Evolutionary conservation across 2,329 filamentous ascomycete genomes (phyloP).

Genomic region (Calonectria naviculata): DNA sequence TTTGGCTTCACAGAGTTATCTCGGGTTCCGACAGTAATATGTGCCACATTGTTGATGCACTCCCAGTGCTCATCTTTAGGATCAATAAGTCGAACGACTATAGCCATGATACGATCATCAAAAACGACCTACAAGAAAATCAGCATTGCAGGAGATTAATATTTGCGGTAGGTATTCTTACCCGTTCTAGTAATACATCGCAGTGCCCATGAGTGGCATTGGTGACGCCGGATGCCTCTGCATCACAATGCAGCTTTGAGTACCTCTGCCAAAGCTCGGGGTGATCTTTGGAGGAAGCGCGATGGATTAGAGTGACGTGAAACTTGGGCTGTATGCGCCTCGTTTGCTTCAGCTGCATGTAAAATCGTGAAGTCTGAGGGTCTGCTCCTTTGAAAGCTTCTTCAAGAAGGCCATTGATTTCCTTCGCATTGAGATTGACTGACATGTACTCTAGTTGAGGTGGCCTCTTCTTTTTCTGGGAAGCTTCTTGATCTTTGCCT

Average conservation of each 20-base stretch:
- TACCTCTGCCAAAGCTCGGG: conserved; percentile 84
- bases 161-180: conserved; percentile 41
- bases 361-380: conserved; percentile 67
- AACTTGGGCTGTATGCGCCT: conserved; percentile 86
- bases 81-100: conserved; percentile 81
- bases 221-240: conserved; percentile 46
- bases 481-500: conserved; percentile 38
- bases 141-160: conserved; percentile 10
- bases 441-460: conserved; percentile 68
- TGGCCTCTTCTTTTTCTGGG: conserved; percentile 52
- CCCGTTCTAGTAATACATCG: conserved; percentile 71
- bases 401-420: conserved; percentile 69
- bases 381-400: conserved; percentile 71
- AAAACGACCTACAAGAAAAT: conserved; percentile 71
- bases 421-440: conserved; percentile 56
- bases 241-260: conserved; percentile 63
- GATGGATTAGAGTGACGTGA: conserved; percentile 94
- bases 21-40: conserved; percentile 90
- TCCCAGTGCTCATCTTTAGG: conserved; percentile 65
- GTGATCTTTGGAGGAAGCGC: conserved; percentile 68
- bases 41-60: conserved; percentile 82
- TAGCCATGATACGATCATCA: conserved; percentile 89
- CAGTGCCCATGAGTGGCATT: conserved; percentile 67
- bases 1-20: conserved; percentile 83
- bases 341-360: conserved; percentile 77